Percentiles rank a stretch among this genome's conserved stretches.
phyloP scores from a whole-genome alignment of 2,329 filamentous ascomycete species.

The Coccinonectria pachysandricola region DNA sequence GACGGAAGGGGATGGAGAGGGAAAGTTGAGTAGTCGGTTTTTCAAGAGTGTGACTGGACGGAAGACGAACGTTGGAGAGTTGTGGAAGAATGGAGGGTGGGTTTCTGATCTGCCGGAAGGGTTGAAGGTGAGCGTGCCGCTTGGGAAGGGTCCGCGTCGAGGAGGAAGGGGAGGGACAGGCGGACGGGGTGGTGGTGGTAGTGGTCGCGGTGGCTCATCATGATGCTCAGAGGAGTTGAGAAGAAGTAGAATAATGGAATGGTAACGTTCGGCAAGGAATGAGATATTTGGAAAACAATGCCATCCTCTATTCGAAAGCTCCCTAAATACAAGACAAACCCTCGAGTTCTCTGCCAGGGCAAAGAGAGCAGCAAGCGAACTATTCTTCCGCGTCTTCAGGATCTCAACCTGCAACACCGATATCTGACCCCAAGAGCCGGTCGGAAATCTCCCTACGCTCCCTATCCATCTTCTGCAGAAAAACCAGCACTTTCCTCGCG shows the following conservation, averaged over 20 bases:
- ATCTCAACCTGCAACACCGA: too few species aligned
- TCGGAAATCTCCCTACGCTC: conserved; percentile 3
- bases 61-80: conserved; percentile 46
- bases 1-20: conserved; percentile 47
- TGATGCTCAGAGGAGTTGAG: background rate
- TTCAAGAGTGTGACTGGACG: conserved; percentile 63
- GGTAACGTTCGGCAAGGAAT: background rate
- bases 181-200: conserved; percentile 17
- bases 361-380: too few species aligned
- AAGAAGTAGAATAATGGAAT: conserved; percentile 1
- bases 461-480: conserved; percentile 21
- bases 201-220: conserved; percentile 7
- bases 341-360: too few species aligned
- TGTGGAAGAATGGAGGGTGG: conserved; percentile 62
- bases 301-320: background rate
- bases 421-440: too few species aligned
- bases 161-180: conserved; percentile 28
- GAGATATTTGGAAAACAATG: background rate
- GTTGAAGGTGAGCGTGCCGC: conserved; percentile 38
- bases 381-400: conserved; percentile 1
- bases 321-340: too few species aligned
- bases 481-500: conserved; percentile 28
- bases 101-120: conserved; percentile 55
- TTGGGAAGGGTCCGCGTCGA: conserved; percentile 37
- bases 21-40: conserved; percentile 53